phyloP scores from a whole-genome alignment of 257 asterid genomes.

The Eustoma russellianum region DNA sequence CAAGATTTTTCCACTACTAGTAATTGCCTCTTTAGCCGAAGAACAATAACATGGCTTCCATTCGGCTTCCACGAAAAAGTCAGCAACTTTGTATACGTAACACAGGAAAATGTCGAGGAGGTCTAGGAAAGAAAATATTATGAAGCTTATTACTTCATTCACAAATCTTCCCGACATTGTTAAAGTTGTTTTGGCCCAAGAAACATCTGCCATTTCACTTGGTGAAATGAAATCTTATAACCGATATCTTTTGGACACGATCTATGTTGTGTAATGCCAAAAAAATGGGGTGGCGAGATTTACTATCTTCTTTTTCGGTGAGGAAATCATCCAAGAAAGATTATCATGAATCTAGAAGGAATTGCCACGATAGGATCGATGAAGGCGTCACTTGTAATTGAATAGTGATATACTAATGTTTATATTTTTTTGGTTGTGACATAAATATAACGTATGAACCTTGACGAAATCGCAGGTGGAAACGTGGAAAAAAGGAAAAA shows the following conservation, averaged over 20 bases:
- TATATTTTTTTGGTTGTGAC: too few relatives aligned
- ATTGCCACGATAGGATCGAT: too few relatives aligned
- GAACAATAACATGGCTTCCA: slow-evolving; percentile 88
- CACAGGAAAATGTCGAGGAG: slow-evolving; percentile 54
- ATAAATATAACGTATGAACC: too few relatives aligned
- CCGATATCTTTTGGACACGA: neutral
- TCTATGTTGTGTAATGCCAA: too few relatives aligned
- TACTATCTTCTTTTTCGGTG: neutral
- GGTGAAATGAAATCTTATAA: neutral
- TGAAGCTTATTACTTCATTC: slow-evolving; percentile 45
- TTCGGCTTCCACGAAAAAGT: slow-evolving; percentile 66
- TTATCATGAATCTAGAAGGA: too few relatives aligned
- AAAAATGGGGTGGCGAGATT: slow-evolving; percentile 2
- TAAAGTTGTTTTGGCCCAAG: slow-evolving; percentile 12
- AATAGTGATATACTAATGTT: too few relatives aligned
- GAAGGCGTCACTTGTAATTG: too few relatives aligned
- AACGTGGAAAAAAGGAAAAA: too few relatives aligned
- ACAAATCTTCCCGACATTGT: slow-evolving; percentile 30
- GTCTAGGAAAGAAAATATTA: slow-evolving; percentile 49
- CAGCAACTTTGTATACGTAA: slow-evolving; percentile 44
- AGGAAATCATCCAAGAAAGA: too few relatives aligned
- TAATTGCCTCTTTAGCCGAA: slow-evolving; percentile 35
- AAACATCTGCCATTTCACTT: slow-evolving; percentile 11
- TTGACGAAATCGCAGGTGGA: too few relatives aligned
- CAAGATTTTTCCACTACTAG: slow-evolving; percentile 46